Conservation (phyloP, 192 early-diverging fungal genomes). For the Spinellus fusiger region DNA sequence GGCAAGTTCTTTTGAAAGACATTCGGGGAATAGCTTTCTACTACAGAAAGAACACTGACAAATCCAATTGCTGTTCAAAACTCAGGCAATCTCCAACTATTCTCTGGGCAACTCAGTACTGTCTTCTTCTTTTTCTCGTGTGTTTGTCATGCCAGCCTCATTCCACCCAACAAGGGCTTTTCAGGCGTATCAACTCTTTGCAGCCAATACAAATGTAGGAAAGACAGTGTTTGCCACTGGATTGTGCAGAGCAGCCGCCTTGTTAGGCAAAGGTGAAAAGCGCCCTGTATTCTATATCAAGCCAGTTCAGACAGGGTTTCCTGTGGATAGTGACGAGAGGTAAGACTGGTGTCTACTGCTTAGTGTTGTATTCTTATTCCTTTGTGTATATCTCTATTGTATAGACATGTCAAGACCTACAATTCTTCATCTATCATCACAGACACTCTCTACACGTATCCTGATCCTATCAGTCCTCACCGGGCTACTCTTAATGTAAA, state of each 20-base stretch:
- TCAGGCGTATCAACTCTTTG: slow-evolving; percentile 63
- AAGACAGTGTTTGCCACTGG: slow-evolving; percentile 74
- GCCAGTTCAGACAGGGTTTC: slow-evolving; percentile 81
- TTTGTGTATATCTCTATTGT: neutral
- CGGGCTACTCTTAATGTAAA: slow-evolving; percentile 50
- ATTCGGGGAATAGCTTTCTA: too few relatives aligned
- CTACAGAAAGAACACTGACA: too few relatives aligned
- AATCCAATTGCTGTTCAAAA: too few relatives aligned
- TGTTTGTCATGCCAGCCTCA: slow-evolving; percentile 22
- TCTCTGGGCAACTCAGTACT: too few relatives aligned
- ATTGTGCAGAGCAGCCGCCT: slow-evolving; percentile 52
- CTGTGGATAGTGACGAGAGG: slow-evolving; percentile 58
- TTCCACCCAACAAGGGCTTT: slow-evolving; percentile 44
- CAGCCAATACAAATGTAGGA: slow-evolving; percentile 78
- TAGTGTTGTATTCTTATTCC: too few relatives aligned
- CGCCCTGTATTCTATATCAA: slow-evolving; percentile 65
- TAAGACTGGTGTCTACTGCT: neutral
- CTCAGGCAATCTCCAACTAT: too few relatives aligned
- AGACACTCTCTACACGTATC: slow-evolving; percentile 55
- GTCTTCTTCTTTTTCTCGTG: too few relatives aligned
- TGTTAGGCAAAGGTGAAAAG: slow-evolving; percentile 31
- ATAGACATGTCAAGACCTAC: slow-evolving; percentile 55
- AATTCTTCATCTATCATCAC: slow-evolving; percentile 30
- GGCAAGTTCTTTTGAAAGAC: too few relatives aligned
- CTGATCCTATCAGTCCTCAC: slow-evolving; percentile 73